A percentile compares a stretch with the other conserved stretches of the same genome.
Conservation (phyloP, 148 eudicot species). For the Arbutus unedo region DNA sequence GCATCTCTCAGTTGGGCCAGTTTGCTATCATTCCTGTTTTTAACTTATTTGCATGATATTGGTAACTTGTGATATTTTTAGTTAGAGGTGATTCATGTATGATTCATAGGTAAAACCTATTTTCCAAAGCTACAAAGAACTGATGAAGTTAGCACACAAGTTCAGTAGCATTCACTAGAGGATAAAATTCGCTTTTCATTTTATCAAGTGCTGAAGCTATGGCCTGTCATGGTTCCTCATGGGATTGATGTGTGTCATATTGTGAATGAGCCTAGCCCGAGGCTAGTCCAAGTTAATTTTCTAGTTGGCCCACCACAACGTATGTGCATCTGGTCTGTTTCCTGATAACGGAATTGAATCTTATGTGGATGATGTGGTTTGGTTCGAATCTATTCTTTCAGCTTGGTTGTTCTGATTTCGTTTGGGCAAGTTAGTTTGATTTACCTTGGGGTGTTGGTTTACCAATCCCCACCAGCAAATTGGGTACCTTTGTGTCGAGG, state of each 20-base stretch:
- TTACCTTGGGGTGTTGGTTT: not conserved
- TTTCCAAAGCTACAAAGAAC: no score
- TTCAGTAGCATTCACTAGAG: no score
- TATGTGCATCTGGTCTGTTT: not conserved
- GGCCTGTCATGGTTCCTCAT: not conserved
- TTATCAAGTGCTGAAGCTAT: not conserved
- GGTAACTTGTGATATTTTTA: not conserved
- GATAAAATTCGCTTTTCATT: not conserved
- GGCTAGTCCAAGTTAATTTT: not conserved
- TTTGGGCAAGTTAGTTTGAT: not conserved
- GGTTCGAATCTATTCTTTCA: not conserved
- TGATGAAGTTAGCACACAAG: no score
- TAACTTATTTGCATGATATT: not conserved
- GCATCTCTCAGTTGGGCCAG: conserved; percentile 2
- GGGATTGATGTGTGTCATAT: not conserved
- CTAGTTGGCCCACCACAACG: not conserved
- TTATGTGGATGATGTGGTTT: not conserved
- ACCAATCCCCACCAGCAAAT: not conserved
- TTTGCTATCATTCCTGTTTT: conserved; percentile 4
- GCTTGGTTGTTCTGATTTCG: not conserved
- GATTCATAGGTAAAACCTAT: no score
- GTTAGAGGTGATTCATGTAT: not conserved
- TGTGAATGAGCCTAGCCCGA: not conserved
- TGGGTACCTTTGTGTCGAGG: not conserved
- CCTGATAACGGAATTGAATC: not conserved